phyloP scores from a whole-genome alignment of 352 stramenopile species.

The Globisporangium yorkense region DNA sequence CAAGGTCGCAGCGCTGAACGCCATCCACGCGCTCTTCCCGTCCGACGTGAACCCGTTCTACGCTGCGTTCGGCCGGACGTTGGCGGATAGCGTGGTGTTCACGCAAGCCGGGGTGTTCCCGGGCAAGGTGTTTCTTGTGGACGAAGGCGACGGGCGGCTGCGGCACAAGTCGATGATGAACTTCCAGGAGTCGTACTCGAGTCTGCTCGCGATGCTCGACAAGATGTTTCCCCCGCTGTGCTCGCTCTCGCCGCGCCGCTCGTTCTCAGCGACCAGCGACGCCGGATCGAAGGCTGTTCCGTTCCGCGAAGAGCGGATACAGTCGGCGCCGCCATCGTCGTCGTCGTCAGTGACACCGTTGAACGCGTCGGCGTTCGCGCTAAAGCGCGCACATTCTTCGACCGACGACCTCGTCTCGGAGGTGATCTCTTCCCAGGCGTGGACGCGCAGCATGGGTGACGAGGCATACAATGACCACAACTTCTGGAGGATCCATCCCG shows the following conservation, averaged over 20 bases:
- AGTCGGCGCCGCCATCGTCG: constrained; percentile 5
- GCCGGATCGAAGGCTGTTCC: background rate
- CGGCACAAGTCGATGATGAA: constrained; percentile 56
- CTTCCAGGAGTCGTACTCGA: constrained; percentile 64
- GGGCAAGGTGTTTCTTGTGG: constrained; percentile 70
- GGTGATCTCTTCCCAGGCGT: constrained; percentile 38
- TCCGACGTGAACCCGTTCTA: constrained; percentile 80
- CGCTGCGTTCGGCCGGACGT: constrained; percentile 66
- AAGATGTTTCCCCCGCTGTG: constrained; percentile 77
- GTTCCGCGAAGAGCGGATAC: constrained; percentile 3
- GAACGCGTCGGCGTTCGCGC: too few species aligned
- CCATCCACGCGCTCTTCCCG: constrained; percentile 62
- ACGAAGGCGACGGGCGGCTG: constrained; percentile 45
- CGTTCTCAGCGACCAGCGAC: constrained; percentile 3
- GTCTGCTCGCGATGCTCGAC: constrained; percentile 48
- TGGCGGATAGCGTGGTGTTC: constrained; percentile 51
- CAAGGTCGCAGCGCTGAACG: constrained; percentile 58
- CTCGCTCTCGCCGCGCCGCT: constrained; percentile 17
- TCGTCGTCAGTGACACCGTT: background rate
- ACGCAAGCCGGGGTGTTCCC: constrained; percentile 70
- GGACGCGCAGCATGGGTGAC: constrained; percentile 52
- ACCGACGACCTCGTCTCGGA: constrained; percentile 46
- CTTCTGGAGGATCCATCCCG: constrained; percentile 74
- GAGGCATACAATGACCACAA: constrained; percentile 87
- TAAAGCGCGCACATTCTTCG: constrained; percentile 8